These are phyloP conservation scores for Dictyostelium brefeldianum DNA, from an alignment of 78 protist species.

Conservation along the genomic window DNA sequence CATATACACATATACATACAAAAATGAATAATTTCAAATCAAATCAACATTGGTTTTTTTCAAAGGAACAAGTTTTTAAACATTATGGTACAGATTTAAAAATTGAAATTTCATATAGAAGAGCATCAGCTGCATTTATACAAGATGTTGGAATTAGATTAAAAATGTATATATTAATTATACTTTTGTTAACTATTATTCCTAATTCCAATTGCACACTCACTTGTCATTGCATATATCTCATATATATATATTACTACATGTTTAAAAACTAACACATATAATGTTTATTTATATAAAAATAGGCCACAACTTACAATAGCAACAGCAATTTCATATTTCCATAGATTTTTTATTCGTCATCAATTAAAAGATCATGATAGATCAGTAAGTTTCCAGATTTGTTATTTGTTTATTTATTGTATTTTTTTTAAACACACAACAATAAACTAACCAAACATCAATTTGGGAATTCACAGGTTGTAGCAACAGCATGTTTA, in stretches of 20 bases:
- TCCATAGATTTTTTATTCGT: constrained; percentile 89
- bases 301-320: constrained; percentile 89
- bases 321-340: constrained; percentile 90
- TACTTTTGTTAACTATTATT: not conserved
- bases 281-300: not conserved
- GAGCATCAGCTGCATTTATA: constrained; percentile 67
- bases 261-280: not conserved
- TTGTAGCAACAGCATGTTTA: constrained; percentile 86
- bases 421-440: not conserved
- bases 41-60: constrained; percentile 56
- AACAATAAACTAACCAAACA: too few species aligned
- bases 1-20: not conserved
- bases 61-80: constrained; percentile 52
- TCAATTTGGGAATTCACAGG: too few species aligned
- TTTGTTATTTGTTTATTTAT: too few species aligned
- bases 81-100: constrained; percentile 67
- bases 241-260: not conserved
- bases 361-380: constrained; percentile 78
- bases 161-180: constrained; percentile 35
- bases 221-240: too few species aligned
- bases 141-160: constrained; percentile 74
- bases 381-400: constrained; percentile 40
- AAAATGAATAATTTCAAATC: not conserved
- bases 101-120: constrained; percentile 46
- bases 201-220: not conserved